phyloP scores from a whole-genome alignment of 148 eudicot species.

The Rhododendron simsii region DNA sequence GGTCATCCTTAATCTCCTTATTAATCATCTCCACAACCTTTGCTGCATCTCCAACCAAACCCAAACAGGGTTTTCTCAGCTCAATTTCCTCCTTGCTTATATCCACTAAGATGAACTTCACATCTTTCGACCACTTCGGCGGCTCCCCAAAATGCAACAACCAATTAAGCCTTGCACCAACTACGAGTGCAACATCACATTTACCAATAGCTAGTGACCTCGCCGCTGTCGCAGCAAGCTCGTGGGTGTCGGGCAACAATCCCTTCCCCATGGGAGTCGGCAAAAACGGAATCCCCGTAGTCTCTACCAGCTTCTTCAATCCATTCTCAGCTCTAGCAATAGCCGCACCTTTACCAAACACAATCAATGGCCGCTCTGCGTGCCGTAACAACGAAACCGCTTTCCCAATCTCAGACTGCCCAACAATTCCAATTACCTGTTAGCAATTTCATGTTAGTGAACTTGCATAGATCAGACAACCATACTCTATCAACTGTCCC shows the following conservation, averaged over 20 bases:
- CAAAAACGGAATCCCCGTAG: constrained; percentile 84
- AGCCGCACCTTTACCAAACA: constrained; percentile 91
- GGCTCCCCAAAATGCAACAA: constrained; percentile 94
- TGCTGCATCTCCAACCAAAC: constrained; percentile 84
- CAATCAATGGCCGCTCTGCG: constrained; percentile 79
- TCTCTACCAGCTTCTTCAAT: constrained; percentile 53
- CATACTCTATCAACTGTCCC: background rate
- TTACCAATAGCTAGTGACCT: constrained; percentile 86
- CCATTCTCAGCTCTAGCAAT: constrained; percentile 54
- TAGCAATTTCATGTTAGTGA: background rate
- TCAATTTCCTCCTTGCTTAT: constrained; percentile 70
- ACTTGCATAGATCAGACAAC: background rate
- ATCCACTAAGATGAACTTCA: constrained; percentile 82
- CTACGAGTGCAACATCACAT: constrained; percentile 83
- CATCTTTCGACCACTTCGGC: constrained; percentile 85
- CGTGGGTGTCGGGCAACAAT: constrained; percentile 72
- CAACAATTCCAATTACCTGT: background rate
- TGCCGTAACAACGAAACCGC: constrained; percentile 52
- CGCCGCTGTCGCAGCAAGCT: constrained; percentile 85
- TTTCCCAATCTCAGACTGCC: constrained; percentile 28
- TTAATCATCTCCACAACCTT: constrained; percentile 50
- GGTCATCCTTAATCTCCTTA: constrained; percentile 82
- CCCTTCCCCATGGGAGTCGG: constrained; percentile 99
- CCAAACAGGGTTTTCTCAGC: constrained; percentile 63
- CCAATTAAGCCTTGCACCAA: constrained; percentile 96